Base-by-base conservation (phyloP, 2,329 filamentous ascomycete genomes). In the Pseudogymnoascus sp. region DNA sequence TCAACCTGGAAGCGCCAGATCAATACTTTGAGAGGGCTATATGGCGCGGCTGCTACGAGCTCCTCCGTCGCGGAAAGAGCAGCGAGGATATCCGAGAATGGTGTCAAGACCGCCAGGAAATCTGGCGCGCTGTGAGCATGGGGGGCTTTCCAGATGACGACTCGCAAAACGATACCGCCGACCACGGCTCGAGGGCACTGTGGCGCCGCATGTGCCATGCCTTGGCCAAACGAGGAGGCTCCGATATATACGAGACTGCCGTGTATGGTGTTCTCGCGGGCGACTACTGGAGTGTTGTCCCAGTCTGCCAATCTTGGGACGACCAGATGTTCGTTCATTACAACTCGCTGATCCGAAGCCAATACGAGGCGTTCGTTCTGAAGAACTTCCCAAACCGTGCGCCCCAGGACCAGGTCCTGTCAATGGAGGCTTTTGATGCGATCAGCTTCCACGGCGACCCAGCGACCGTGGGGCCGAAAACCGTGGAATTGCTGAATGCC, bases 41-140 rank as follows among this genome's bases (percentile, higher is more conserved):
- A 55, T 97, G 94, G 92, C 82, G 92, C 65, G 89, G 90, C n/a
- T 94, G 91, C 75, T 97, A 92, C 78, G 91, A 96, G 73, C 90
- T 96, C 79, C 80, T 99, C 61, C 86, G 93, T 59, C 86, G 92
- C 52, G 94, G 94, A n/a, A 87, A 85, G 67, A 85, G 81, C 65
- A 84, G 89, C 76, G 76, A 82, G 7, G 83, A 89, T 38, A 89
- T 97, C 66, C 84, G 86, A 62, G 89, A 92, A 59, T 97, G 92
- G 91, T 96, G 92, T 70, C 79, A 88, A 55, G 89, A 93, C 69
- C 84, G 90, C 64, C 90, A 91, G 8, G 92, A 97, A 76, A 84
- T 87, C 65, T 99, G 93, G 93, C 86, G 93, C 65, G 91, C 91
- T 43, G 83, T 93, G 37, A 90, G 89, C 64, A 83, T 97, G 70